Percentiles rank a stretch among this genome's conserved stretches.
phyloP scores from a whole-genome alignment of 768 basidiomycete species.

The Boletus subparvulus region DNA sequence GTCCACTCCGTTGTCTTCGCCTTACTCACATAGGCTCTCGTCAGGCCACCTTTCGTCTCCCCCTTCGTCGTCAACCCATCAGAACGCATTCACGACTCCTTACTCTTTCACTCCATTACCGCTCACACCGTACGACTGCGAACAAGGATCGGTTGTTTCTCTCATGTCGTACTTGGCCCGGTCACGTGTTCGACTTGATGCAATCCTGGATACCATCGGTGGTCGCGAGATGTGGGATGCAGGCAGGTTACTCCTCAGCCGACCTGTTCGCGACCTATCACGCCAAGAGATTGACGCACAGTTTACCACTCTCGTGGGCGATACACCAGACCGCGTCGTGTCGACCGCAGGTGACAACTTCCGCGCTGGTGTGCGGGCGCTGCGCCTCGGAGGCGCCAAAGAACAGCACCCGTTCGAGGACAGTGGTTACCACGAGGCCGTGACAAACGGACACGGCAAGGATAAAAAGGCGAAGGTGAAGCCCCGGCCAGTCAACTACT shows the following conservation, averaged over 20 bases:
- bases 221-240: conserved; percentile 80
- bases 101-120: conserved; percentile 32
- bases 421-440: conserved; percentile 23
- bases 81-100: conserved; percentile 24
- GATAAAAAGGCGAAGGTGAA: conserved; percentile 33
- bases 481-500: conserved; percentile 61
- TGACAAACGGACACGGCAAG: conserved; percentile 22
- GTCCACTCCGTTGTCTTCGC: conserved; percentile 35
- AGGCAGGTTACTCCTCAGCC: conserved; percentile 57
- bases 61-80: conserved; percentile 27
- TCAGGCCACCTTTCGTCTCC: conserved; percentile 26
- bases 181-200: conserved; percentile 57
- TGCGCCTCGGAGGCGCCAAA: conserved; percentile 37
- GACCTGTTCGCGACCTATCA: conserved; percentile 26
- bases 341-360: conserved; percentile 74
- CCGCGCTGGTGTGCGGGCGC: conserved; percentile 65
- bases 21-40: conserved; percentile 23
- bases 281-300: conserved; percentile 41
- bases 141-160: conserved; percentile 24
- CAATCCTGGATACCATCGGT: conserved; percentile 80
- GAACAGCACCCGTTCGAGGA: conserved; percentile 29
- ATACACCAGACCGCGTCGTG: conserved; percentile 59
- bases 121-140: conserved; percentile 30
- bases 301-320: conserved; percentile 82
- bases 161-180: conserved; percentile 28